Conservation (phyloP, 2,329 filamentous ascomycete genomes). For the Ophiostoma fasciatum region DNA sequence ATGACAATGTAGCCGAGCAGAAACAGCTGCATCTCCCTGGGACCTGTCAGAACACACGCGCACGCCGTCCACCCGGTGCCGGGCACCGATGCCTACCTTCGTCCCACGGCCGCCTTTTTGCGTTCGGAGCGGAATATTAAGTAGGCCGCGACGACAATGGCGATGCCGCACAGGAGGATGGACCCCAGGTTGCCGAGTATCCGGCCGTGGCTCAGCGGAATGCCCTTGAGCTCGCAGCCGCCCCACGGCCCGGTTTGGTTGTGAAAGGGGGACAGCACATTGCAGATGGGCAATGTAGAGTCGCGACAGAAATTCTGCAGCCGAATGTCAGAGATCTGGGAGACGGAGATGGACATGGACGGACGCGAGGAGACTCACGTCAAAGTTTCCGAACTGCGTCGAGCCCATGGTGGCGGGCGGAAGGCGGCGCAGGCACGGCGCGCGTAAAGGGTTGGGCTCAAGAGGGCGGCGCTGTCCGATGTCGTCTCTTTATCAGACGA, state of each 20-base stretch:
- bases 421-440: conserved; percentile 6
- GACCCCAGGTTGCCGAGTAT: conserved; percentile 82
- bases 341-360: background rate
- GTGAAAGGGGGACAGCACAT: conserved; percentile 52
- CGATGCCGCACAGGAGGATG: conserved; percentile 66
- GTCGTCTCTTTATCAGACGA: too few species aligned
- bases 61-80: too few species aligned
- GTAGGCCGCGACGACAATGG: conserved; percentile 52
- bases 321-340: background rate
- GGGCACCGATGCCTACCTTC: conserved; percentile 53
- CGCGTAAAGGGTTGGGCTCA: too few species aligned
- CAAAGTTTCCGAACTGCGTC: conserved; percentile 46
- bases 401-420: conserved; percentile 34
- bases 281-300: conserved; percentile 71
- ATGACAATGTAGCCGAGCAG: conserved; percentile 74
- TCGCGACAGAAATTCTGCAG: conserved; percentile 68
- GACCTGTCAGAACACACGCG: background rate
- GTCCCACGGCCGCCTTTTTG: conserved; percentile 86
- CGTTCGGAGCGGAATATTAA: conserved; percentile 69
- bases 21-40: conserved; percentile 95
- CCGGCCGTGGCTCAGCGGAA: conserved; percentile 48
- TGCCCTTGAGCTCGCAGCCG: conserved; percentile 64
- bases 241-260: conserved; percentile 45
- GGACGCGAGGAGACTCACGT: conserved; percentile 25
- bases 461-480: too few species aligned